Evolutionary conservation across 768 basidiomycete genomes (phyloP).

Genomic region (Fomitopsis pulvina): DNA sequence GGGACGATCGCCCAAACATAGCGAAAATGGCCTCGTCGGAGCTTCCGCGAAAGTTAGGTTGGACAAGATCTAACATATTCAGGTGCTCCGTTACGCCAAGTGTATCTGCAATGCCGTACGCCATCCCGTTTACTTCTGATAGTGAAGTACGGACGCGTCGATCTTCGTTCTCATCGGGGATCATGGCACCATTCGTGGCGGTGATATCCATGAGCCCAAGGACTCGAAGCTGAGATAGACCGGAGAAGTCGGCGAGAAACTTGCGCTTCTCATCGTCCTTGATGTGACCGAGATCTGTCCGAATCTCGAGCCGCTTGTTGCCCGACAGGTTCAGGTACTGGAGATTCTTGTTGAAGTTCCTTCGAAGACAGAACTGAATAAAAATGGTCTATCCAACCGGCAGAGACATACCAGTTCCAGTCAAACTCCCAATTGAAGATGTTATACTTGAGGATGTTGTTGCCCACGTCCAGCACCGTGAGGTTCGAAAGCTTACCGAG

Average conservation of each 20-base stretch:
- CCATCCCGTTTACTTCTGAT: slow-evolving; percentile 85
- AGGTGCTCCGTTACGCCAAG: slow-evolving; percentile 75
- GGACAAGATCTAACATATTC: slow-evolving; percentile 88
- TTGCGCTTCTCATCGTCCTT: slow-evolving; percentile 25
- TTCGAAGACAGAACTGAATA: slow-evolving; percentile 24
- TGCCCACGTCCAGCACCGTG: slow-evolving; percentile 84
- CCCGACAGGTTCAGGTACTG: slow-evolving; percentile 95
- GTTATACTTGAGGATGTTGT: slow-evolving; percentile 92
- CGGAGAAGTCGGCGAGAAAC: slow-evolving; percentile 60
- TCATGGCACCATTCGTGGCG: slow-evolving; percentile 48
- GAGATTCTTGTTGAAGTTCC: slow-evolving; percentile 95
- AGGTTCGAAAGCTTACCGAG: slow-evolving; percentile 76
- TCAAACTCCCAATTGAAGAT: slow-evolving; percentile 98
- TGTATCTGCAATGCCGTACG: slow-evolving; percentile 94
- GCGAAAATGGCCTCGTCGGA: slow-evolving; percentile 88
- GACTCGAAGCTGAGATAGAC: slow-evolving; percentile 77
- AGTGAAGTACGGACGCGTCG: slow-evolving; percentile 88
- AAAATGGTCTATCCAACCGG: background rate
- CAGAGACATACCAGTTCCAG: slow-evolving; percentile 85
- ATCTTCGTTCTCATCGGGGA: slow-evolving; percentile 81
- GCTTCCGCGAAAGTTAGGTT: slow-evolving; percentile 72
- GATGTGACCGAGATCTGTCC: slow-evolving; percentile 45
- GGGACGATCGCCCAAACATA: slow-evolving; percentile 83
- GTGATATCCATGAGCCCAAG: slow-evolving; percentile 98
- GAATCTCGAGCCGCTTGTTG: slow-evolving; percentile 95